Conservation (phyloP, 257 asterid genomes). For the Ajuga chamaepitys region DNA sequence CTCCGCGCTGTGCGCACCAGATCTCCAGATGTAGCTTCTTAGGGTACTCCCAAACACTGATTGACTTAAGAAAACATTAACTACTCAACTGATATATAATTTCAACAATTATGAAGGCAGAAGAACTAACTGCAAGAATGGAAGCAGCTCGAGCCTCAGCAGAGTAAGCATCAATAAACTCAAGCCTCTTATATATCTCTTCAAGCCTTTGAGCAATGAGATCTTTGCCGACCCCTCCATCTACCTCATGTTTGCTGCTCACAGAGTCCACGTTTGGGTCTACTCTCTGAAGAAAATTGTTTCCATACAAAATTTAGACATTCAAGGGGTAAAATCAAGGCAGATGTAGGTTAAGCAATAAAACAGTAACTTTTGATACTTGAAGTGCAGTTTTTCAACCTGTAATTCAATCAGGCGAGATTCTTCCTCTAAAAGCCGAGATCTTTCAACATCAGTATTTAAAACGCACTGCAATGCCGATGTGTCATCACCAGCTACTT, state of each 20-base stretch:
- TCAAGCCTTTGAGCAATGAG: conserved; percentile 60
- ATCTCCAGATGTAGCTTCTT: conserved; percentile 5
- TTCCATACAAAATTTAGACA: conserved; percentile 3
- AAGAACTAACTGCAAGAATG: conserved; percentile 87
- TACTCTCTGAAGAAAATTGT: conserved; percentile 36
- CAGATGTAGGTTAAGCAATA: conserved; percentile 13
- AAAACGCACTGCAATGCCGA: conserved; percentile 88
- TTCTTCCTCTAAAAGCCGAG: conserved; percentile 83
- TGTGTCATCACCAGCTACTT: conserved; percentile 84
- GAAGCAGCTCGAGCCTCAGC: conserved; percentile 99
- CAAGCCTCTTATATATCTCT: conserved; percentile 89
- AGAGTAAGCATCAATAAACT: conserved; percentile 85
- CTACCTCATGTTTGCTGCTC: conserved; percentile 35
- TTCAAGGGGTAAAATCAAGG: conserved; percentile 6
- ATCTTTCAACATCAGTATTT: conserved; percentile 79
- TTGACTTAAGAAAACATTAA: background rate
- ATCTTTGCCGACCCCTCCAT: conserved; percentile 49
- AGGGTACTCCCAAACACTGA: background rate
- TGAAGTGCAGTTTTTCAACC: conserved; percentile 41
- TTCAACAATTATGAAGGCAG: conserved; percentile 3
- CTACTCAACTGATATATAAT: conserved; percentile 5
- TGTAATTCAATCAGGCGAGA: conserved; percentile 62
- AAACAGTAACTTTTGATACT: conserved; percentile 11
- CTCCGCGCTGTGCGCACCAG: background rate
- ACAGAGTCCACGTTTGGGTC: conserved; percentile 52